phyloP scores from a whole-genome alignment of 176 grass and related monocot species.

The Hordeum vulgare region DNA sequence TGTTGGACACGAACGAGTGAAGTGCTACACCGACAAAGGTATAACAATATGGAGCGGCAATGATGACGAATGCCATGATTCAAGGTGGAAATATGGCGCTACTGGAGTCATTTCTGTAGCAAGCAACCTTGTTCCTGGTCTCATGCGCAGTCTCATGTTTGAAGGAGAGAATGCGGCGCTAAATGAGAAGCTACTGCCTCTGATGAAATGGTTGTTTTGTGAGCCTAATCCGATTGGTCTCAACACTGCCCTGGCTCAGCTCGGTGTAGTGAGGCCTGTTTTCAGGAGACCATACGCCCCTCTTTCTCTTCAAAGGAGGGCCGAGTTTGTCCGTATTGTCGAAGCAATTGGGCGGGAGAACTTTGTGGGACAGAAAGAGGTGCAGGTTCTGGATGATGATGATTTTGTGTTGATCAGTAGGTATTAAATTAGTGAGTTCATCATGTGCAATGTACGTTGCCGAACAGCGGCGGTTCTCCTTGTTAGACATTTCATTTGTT shows the following conservation, averaged over 20 bases:
- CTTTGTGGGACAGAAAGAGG: constrained; percentile 70
- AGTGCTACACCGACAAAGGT: constrained; percentile 60
- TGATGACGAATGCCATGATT: constrained; percentile 70
- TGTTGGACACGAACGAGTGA: constrained; percentile 61
- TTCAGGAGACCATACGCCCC: constrained; percentile 82
- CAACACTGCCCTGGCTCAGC: constrained; percentile 82
- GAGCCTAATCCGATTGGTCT: constrained; percentile 78
- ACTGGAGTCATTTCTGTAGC: constrained; percentile 74
- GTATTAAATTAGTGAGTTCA: constrained; percentile 33
- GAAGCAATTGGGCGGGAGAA: constrained; percentile 56
- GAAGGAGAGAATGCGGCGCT: constrained; percentile 43
- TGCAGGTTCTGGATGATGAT: constrained; percentile 54
- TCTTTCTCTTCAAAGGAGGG: constrained; percentile 55
- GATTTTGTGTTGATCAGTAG: constrained; percentile 74
- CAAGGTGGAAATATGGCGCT: constrained; percentile 62
- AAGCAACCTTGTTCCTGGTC: constrained; percentile 75
- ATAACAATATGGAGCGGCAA: constrained; percentile 78
- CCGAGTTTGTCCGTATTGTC: constrained; percentile 66
- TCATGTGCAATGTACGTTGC: neutral
- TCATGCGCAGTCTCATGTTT: constrained; percentile 65
- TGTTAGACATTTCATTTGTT: constrained; percentile 10
- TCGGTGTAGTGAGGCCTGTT: constrained; percentile 55
- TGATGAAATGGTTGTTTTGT: constrained; percentile 77
- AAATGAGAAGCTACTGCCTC: constrained; percentile 54
- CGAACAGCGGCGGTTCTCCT: neutral